These are phyloP conservation scores for Sporothrix phasma DNA, from an alignment of 2,329 filamentous ascomycete genomes.

Conservation along the genomic window DNA sequence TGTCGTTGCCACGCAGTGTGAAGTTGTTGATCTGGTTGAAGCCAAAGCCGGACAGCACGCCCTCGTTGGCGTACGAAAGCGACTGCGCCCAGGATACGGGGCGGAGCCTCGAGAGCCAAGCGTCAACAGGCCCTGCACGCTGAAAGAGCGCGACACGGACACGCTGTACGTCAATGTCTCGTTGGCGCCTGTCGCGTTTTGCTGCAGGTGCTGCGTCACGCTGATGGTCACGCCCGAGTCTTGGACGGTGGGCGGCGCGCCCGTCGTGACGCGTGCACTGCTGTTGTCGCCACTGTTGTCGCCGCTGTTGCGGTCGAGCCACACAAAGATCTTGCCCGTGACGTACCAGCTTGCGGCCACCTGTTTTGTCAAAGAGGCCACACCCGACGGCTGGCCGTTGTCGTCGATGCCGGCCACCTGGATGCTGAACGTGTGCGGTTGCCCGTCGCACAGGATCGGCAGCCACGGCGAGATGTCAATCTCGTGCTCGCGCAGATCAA, in stretches of 20 bases:
- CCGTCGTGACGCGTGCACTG: slow-evolving; percentile 39
- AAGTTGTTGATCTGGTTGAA: slow-evolving; percentile 34
- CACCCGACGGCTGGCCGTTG: slow-evolving; percentile 27
- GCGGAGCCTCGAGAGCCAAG: slow-evolving; percentile 25
- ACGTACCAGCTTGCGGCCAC: slow-evolving; percentile 64
- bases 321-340: slow-evolving; percentile 73
- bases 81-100: slow-evolving; percentile 47
- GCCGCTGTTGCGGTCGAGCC: slow-evolving; percentile 55
- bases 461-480: slow-evolving; percentile 75
- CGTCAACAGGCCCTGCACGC: slow-evolving; percentile 41
- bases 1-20: slow-evolving; percentile 25
- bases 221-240: slow-evolving; percentile 28
- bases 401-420: slow-evolving; percentile 56
- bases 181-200: slow-evolving; percentile 43
- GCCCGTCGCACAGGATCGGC: slow-evolving; percentile 55
- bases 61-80: slow-evolving; percentile 43
- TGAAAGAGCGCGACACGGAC: slow-evolving; percentile 44
- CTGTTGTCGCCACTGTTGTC: slow-evolving; percentile 22
- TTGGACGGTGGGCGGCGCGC: slow-evolving; percentile 13
- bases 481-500: slow-evolving; percentile 68
- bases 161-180: slow-evolving; percentile 51
- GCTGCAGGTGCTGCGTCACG: slow-evolving; percentile 39
- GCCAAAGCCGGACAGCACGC: slow-evolving; percentile 33
- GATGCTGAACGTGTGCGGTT: slow-evolving; percentile 57
- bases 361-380: slow-evolving; percentile 39